Conservation (phyloP, 1,139 yeast genomes). For the Yamadazyma spencermartinsiae region DNA sequence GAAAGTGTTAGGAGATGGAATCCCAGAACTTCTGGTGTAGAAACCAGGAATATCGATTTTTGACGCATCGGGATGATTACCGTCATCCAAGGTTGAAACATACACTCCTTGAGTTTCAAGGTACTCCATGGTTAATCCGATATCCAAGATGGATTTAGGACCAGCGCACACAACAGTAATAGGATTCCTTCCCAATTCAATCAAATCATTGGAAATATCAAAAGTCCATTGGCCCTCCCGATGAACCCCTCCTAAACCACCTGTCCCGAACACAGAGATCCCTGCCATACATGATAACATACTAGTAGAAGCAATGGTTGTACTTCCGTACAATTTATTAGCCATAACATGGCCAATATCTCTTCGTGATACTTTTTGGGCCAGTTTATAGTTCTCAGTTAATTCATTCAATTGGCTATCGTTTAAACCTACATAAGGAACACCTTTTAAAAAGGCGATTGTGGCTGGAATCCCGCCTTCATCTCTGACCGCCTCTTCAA, state of each 20-base stretch:
- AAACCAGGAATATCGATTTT: constrained; percentile 71
- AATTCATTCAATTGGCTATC: constrained; percentile 48
- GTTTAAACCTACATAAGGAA: constrained; percentile 67
- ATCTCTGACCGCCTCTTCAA: constrained; percentile 60
- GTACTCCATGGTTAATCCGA: constrained; percentile 79
- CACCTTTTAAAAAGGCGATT: constrained; percentile 72
- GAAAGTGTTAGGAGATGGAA: constrained; percentile 67
- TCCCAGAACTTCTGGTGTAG: constrained; percentile 75
- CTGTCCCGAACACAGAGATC: constrained; percentile 85
- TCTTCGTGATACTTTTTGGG: constrained; percentile 72
- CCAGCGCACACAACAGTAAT: constrained; percentile 91
- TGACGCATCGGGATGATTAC: constrained; percentile 10
- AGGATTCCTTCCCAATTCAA: constrained; percentile 79
- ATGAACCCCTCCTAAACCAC: constrained; percentile 93
- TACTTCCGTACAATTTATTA: constrained; percentile 68
- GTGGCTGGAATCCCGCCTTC: constrained; percentile 85
- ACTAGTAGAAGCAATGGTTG: constrained; percentile 91
- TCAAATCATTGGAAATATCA: constrained; percentile 87
- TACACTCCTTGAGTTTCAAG: constrained; percentile 85
- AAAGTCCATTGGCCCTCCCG: constrained; percentile 71
- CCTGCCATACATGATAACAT: constrained; percentile 75
- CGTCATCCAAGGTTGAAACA: constrained; percentile 51
- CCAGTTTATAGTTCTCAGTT: constrained; percentile 39
- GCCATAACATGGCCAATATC: constrained; percentile 80
- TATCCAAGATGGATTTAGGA: constrained; percentile 83